phyloP scores from a whole-genome alignment of 331 rosid genomes.

The Stylosanthes scabra region DNA sequence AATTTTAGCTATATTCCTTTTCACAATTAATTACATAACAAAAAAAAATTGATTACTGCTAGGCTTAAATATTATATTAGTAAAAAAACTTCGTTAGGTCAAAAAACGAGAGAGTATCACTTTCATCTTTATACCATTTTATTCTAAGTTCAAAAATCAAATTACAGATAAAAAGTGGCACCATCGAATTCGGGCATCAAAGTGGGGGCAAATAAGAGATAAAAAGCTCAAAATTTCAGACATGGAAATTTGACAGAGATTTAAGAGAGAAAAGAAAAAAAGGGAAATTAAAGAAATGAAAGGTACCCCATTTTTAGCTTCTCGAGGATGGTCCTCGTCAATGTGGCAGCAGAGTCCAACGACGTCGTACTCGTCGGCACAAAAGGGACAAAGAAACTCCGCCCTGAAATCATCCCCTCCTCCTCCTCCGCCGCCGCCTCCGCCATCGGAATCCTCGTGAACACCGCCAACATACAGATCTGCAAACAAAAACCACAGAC shows the following conservation, averaged over 20 bases:
- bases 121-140: neutral
- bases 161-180: neutral
- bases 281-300: no score
- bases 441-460: conserved; percentile 65
- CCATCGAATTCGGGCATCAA: neutral
- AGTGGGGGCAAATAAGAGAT: neutral
- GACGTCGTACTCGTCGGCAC: conserved; percentile 86
- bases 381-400: conserved; percentile 88
- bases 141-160: neutral
- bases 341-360: conserved; percentile 96
- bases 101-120: neutral
- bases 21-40: neutral
- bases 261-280: no score
- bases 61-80: no score
- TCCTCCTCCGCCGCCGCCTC: conserved; percentile 12
- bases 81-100: neutral
- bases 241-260: neutral
- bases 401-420: conserved; percentile 61
- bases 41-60: neutral
- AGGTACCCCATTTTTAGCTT: conserved; percentile 82
- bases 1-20: neutral
- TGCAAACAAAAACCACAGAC: conserved; percentile 31
- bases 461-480: conserved; percentile 67
- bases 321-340: conserved; percentile 87
- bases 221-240: neutral